Conservation (phyloP, 495 filamentous ascomycete species). For the Parathielavia hyrcaniae region DNA sequence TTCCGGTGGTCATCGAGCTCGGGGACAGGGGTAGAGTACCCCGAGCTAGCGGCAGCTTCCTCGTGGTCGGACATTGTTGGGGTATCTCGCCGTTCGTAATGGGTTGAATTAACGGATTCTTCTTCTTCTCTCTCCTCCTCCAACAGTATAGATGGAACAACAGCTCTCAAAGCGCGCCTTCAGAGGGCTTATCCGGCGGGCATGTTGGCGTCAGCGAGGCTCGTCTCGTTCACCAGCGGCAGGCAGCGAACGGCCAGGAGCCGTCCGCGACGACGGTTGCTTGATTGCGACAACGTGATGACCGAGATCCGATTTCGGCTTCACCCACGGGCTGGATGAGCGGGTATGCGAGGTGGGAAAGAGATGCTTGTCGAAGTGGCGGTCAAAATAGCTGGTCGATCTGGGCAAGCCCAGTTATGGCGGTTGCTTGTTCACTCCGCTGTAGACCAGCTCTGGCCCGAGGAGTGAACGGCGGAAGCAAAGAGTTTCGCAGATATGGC, state of each 20-base stretch:
- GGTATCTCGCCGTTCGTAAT: constrained; percentile 5
- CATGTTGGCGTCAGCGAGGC: constrained; percentile 29
- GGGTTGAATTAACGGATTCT: not conserved
- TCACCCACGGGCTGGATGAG: constrained; percentile 11
- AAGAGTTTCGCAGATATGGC: constrained; percentile 65
- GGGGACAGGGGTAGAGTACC: constrained; percentile 70
- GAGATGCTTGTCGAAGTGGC: not conserved
- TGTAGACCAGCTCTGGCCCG: constrained; percentile 84
- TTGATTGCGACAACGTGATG: constrained; percentile 7
- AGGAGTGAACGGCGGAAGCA: constrained; percentile 88
- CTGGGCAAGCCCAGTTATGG: constrained; percentile 72
- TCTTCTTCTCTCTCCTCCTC: constrained; percentile 10
- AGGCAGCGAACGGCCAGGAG: constrained; percentile 38
- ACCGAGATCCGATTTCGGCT: not conserved
- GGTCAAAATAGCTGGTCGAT: constrained; percentile 13
- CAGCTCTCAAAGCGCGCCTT: constrained; percentile 26
- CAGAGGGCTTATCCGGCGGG: constrained; percentile 25
- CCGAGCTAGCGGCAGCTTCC: constrained; percentile 40
- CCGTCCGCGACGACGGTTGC: constrained; percentile 32
- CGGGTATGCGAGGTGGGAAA: not conserved
- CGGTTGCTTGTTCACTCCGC: constrained; percentile 94
- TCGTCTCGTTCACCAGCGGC: constrained; percentile 33
- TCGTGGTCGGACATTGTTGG: constrained; percentile 55
- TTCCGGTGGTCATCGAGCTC: constrained; percentile 91
- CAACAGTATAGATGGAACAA: constrained; percentile 19